Percentiles rank a stretch among this genome's conserved stretches.
phyloP scores from a whole-genome alignment of 2,329 filamentous ascomycete species.

The Pseudonectria buxi region DNA sequence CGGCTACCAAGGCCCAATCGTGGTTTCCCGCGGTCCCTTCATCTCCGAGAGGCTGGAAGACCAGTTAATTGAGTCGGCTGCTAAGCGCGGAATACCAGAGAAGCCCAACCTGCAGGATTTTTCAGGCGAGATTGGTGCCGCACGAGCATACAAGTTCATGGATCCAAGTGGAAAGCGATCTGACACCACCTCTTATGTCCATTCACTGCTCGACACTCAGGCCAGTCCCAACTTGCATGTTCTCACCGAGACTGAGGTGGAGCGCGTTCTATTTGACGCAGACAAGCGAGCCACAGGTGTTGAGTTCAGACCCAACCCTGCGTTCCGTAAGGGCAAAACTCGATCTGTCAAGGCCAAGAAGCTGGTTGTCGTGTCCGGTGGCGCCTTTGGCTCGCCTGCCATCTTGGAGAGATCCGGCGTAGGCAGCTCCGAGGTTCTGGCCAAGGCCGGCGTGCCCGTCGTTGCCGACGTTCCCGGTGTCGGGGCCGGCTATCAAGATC shows the following conservation, averaged over 20 bases:
- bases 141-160: conserved; percentile 35
- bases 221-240: conserved; percentile 53
- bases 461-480: conserved; percentile 44
- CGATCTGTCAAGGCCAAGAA: conserved; percentile 21
- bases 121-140: conserved; percentile 28
- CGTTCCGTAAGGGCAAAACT: conserved; percentile 13
- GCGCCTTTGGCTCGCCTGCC: conserved; percentile 45
- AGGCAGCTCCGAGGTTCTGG: conserved; percentile 43
- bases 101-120: conserved; percentile 49
- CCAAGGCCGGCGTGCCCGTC: conserved; percentile 38
- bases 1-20: conserved; percentile 48
- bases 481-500: conserved; percentile 48
- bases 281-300: conserved; percentile 50
- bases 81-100: conserved; percentile 42
- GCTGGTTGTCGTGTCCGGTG: conserved; percentile 31
- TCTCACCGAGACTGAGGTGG: conserved; percentile 49
- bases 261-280: conserved; percentile 45
- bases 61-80: conserved; percentile 43
- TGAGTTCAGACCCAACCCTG: conserved; percentile 44
- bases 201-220: conserved; percentile 23
- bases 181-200: conserved; percentile 46
- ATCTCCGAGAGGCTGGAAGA: conserved; percentile 33
- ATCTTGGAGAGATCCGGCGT: conserved; percentile 59
- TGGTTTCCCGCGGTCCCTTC: conserved; percentile 46
- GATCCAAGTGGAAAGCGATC: conserved; percentile 45